A percentile compares a stretch with the other conserved stretches of the same genome.
Evolutionary conservation across 805 yeast species (phyloP).

Genomic region (Spathaspora girioi): DNA sequence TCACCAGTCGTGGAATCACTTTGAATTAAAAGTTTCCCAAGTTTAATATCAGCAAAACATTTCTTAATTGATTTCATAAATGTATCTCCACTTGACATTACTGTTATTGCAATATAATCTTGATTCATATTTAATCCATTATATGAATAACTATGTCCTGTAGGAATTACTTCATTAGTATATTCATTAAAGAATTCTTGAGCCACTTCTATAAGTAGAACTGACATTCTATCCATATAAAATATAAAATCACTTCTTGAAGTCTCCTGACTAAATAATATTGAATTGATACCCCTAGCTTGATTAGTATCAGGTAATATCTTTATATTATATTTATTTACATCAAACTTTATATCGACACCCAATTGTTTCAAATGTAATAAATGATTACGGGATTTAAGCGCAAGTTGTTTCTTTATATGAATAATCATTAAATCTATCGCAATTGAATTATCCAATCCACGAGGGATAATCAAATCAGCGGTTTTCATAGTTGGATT

Average conservation of each 20-base stretch:
- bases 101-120: constrained; percentile 66
- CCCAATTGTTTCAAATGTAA: constrained; percentile 60
- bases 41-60: constrained; percentile 69
- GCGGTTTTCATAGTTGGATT: constrained; percentile 76
- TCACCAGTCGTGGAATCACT: constrained; percentile 89
- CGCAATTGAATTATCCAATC: constrained; percentile 78
- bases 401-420: constrained; percentile 63
- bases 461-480: constrained; percentile 87
- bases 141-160: constrained; percentile 17
- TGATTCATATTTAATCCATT: constrained; percentile 44
- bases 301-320: constrained; percentile 58
- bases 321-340: constrained; percentile 26
- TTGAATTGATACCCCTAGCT: constrained; percentile 65
- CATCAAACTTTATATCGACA: constrained; percentile 24
- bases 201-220: constrained; percentile 64
- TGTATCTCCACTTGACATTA: constrained; percentile 90
- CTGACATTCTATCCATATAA: constrained; percentile 80
- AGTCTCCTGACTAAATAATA: constrained; percentile 54
- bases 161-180: constrained; percentile 24
- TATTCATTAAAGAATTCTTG: constrained; percentile 51
- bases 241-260: constrained; percentile 77
- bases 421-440: constrained; percentile 77
- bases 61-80: constrained; percentile 76
- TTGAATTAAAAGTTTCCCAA: constrained; percentile 85
- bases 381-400: constrained; percentile 67